Evolutionary conservation across 495 filamentous ascomycete species (phyloP).

Genomic region (Filosporella fistucella): DNA sequence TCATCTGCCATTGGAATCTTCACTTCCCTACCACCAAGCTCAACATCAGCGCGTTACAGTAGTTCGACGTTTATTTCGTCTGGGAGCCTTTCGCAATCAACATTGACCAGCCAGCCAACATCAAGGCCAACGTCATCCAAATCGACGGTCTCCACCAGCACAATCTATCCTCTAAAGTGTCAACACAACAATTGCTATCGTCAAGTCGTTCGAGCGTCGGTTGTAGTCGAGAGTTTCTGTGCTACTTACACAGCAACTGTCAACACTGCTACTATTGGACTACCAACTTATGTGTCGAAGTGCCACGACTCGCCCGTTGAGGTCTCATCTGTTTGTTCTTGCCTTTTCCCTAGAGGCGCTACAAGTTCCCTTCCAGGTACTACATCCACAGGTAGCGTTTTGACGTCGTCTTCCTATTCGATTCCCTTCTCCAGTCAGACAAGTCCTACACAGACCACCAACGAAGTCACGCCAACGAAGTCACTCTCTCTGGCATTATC

Average conservation of each 20-base stretch:
- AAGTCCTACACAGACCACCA: not conserved
- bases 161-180: conserved; percentile 1
- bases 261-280: conserved; percentile 9
- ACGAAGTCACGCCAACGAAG: not conserved
- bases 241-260: conserved; percentile 12
- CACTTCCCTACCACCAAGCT: not conserved
- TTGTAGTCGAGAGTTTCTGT: conserved; percentile 10
- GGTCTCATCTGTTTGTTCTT: conserved; percentile 21
- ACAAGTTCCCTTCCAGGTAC: not conserved
- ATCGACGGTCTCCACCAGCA: not conserved
- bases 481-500: not conserved
- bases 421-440: not conserved
- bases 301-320: conserved; percentile 7
- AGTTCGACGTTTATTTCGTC: not conserved
- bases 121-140: not conserved
- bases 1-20: not conserved
- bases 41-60: not conserved
- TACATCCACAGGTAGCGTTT: not conserved
- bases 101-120: not conserved
- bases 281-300: conserved; percentile 13
- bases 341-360: not conserved
- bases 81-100: not conserved
- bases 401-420: not conserved
- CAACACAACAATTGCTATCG: conserved; percentile 15
- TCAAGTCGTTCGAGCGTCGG: conserved; percentile 9